Evolutionary conservation across 208 protist species (phyloP).

Genomic region (Porcisia hertigi): DNA sequence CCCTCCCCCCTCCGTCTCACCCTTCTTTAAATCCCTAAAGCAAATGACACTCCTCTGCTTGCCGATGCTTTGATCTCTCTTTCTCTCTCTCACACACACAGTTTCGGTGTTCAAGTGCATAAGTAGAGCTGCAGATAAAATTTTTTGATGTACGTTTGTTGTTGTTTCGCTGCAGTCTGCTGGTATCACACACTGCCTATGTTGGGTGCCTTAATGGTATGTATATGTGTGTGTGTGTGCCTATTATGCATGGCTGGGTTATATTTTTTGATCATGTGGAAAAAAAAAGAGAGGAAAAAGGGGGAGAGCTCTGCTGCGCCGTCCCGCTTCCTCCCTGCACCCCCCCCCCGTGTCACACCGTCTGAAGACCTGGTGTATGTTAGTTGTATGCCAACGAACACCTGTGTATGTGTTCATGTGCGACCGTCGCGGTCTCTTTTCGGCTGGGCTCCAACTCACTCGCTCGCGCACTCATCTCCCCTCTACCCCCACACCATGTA

Average conservation of each 20-base stretch:
- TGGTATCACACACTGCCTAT: background rate
- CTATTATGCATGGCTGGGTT: background rate
- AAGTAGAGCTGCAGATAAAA: background rate
- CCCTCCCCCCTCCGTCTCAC: no score
- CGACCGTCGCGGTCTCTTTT: background rate
- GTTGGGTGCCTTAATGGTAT: background rate
- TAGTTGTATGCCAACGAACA: background rate
- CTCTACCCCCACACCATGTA: background rate
- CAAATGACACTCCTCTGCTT: no score
- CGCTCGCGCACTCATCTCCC: background rate
- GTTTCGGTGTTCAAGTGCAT: no score
- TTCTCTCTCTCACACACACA: no score
- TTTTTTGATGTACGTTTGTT: constrained; percentile 6
- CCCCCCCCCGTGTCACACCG: no score
- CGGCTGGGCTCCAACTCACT: background rate
- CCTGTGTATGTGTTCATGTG: background rate
- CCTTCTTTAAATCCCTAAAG: no score
- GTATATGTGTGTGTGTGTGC: background rate
- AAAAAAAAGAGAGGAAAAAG: no score
- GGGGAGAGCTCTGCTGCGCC: no score
- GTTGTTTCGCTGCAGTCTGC: background rate
- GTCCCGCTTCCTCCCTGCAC: no score
- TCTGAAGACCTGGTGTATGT: no score
- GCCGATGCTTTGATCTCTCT: no score
- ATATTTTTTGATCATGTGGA: no score